Conservation (phyloP, 495 filamentous ascomycete genomes). For the Alectoria sarmentosa region DNA sequence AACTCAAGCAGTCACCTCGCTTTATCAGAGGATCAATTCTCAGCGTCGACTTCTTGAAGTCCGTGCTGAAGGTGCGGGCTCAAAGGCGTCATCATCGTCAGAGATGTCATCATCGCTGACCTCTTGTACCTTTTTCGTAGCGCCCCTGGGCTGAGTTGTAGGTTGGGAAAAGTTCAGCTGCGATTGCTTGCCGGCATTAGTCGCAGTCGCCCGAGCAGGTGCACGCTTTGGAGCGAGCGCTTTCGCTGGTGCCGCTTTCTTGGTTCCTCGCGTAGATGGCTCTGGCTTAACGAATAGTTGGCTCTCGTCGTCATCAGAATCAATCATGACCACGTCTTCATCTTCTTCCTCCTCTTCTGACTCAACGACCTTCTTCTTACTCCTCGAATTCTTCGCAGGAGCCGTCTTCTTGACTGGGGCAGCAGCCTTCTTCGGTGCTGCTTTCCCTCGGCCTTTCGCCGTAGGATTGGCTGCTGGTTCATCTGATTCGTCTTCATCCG, state of each 20-base stretch:
- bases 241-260: slow-evolving; percentile 34
- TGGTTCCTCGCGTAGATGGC: slow-evolving; percentile 35
- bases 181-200: slow-evolving; percentile 48
- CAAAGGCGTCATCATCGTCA: slow-evolving; percentile 75
- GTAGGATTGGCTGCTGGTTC: slow-evolving; percentile 32
- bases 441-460: slow-evolving; percentile 43
- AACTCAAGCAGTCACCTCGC: background rate
- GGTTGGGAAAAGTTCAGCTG: slow-evolving; percentile 66
- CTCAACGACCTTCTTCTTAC: slow-evolving; percentile 46
- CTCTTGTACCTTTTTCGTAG: slow-evolving; percentile 37
- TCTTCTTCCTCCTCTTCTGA: slow-evolving; percentile 58
- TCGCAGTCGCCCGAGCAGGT: slow-evolving; percentile 34
- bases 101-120: slow-evolving; percentile 62
- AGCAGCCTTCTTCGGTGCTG: slow-evolving; percentile 34
- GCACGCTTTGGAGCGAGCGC: slow-evolving; percentile 35
- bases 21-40: background rate
- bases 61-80: slow-evolving; percentile 41
- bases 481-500: slow-evolving; percentile 36
- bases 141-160: slow-evolving; percentile 38
- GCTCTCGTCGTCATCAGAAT: slow-evolving; percentile 52
- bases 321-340: slow-evolving; percentile 55
- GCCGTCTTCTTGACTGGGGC: slow-evolving; percentile 36
- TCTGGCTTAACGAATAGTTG: slow-evolving; percentile 48
- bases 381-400: slow-evolving; percentile 37
- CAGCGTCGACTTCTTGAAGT: slow-evolving; percentile 22